Percentiles rank a stretch among this genome's conserved stretches.
These are phyloP conservation scores for Huntiella moniliformis DNA, from an alignment of 2,329 filamentous ascomycete genomes.

Conservation along the genomic window DNA sequence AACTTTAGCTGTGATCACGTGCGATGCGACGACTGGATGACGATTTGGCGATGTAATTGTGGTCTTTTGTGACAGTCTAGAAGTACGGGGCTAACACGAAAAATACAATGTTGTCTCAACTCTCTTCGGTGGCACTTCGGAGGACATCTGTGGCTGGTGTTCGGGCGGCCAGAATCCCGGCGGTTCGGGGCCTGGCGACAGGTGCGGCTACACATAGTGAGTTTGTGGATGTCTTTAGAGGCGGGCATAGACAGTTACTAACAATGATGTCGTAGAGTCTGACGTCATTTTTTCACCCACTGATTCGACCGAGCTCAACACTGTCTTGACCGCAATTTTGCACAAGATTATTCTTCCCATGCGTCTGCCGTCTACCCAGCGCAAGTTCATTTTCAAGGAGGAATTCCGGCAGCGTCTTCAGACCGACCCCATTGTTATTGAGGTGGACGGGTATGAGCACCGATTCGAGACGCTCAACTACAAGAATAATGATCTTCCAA, in stretches of 20 bases:
- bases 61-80: too few species aligned
- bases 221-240: background rate
- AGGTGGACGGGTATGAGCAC: conserved; percentile 37
- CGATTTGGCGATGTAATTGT: too few species aligned
- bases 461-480: conserved; percentile 30
- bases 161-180: background rate
- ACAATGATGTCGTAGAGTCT: conserved; percentile 5
- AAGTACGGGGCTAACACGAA: too few species aligned
- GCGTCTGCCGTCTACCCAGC: conserved; percentile 35
- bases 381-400: conserved; percentile 30
- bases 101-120: background rate
- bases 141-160: background rate
- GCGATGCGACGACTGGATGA: background rate
- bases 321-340: conserved; percentile 32
- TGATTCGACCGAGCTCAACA: conserved; percentile 34
- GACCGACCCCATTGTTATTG: conserved; percentile 36
- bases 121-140: background rate
- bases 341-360: conserved; percentile 41
- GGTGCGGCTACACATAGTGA: conserved; percentile 6
- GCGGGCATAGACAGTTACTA: background rate
- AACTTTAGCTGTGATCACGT: background rate
- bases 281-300: conserved; percentile 30
- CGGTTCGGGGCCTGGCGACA: conserved; percentile 4
- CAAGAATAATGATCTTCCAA: conserved; percentile 23
- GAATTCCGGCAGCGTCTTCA: conserved; percentile 30